phyloP scores from a whole-genome alignment of 352 stramenopile genomes.

The Aphanomyces invadans region DNA sequence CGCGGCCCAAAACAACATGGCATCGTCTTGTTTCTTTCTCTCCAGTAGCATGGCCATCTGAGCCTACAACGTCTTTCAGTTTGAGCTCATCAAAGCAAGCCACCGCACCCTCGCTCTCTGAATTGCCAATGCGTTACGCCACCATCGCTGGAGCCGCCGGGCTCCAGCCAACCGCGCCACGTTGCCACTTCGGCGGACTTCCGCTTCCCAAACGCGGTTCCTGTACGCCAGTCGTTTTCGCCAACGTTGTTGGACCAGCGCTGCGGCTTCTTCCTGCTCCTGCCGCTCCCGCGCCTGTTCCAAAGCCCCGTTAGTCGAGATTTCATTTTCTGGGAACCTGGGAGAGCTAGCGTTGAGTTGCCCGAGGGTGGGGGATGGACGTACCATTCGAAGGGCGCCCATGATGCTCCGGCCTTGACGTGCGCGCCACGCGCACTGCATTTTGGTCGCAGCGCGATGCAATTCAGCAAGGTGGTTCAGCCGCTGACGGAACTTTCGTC shows the following conservation, averaged over 20 bases:
- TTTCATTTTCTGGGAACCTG: too few relatives aligned
- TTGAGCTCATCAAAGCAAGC: neutral
- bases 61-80: neutral
- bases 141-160: slow-evolving; percentile 38
- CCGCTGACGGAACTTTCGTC: slow-evolving; percentile 29
- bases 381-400: slow-evolving; percentile 7
- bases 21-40: slow-evolving; percentile 34
- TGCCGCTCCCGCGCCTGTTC: slow-evolving; percentile 26
- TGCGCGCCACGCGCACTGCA: slow-evolving; percentile 14
- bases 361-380: too few relatives aligned
- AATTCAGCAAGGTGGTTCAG: neutral
- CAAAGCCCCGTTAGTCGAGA: too few relatives aligned
- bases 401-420: slow-evolving; percentile 18
- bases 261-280: slow-evolving; percentile 33
- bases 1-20: slow-evolving; percentile 62
- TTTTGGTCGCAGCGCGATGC: neutral
- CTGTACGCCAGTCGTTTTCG: slow-evolving; percentile 29
- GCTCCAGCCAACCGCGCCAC: slow-evolving; percentile 34
- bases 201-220: slow-evolving; percentile 38
- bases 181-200: slow-evolving; percentile 32
- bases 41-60: slow-evolving; percentile 44
- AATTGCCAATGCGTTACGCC: neutral
- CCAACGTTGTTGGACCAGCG: slow-evolving; percentile 50
- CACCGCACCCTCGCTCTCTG: neutral
- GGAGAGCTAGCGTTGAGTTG: too few relatives aligned